These are phyloP conservation scores for Angomonas desouzai DNA, from an alignment of 208 protist genomes.

Conservation along the genomic window DNA sequence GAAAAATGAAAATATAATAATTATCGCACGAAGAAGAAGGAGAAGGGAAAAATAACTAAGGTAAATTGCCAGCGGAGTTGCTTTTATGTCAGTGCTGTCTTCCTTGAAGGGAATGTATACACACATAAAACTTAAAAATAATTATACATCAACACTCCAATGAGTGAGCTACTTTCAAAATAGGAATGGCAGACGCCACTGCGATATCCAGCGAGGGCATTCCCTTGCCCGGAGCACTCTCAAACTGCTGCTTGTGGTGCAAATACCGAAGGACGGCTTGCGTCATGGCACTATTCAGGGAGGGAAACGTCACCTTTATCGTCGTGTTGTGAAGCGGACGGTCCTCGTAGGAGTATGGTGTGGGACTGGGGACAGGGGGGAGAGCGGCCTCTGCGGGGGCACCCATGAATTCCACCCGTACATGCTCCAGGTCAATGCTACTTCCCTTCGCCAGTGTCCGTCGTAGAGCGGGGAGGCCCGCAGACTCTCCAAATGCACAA, in stretches of 20 bases:
- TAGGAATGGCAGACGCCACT: slow-evolving; percentile 32
- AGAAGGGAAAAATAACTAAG: background rate
- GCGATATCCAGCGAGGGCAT: slow-evolving; percentile 40
- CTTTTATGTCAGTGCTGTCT: background rate
- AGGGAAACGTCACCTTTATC: slow-evolving; percentile 34
- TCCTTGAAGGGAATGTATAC: background rate
- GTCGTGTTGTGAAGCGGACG: slow-evolving; percentile 19
- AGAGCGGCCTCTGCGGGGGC: background rate
- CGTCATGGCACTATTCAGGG: slow-evolving; percentile 20
- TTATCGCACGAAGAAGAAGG: background rate
- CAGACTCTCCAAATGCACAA: slow-evolving; percentile 44
- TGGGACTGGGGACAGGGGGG: background rate
- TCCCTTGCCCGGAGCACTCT: slow-evolving; percentile 21
- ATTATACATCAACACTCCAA: slow-evolving; percentile 37
- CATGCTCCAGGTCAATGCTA: background rate
- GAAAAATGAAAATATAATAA: too few relatives aligned
- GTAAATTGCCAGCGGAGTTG: too few relatives aligned
- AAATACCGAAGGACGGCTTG: slow-evolving; percentile 58
- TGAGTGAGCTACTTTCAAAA: slow-evolving; percentile 49
- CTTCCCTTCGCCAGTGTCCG: slow-evolving; percentile 32
- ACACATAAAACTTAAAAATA: background rate
- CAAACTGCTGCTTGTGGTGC: slow-evolving; percentile 70
- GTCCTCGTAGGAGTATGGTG: slow-evolving; percentile 13
- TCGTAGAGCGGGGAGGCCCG: slow-evolving; percentile 45
- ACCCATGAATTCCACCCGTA: background rate